Conservation (phyloP, 306 rosid species). For the Ceratonia siliqua region DNA sequence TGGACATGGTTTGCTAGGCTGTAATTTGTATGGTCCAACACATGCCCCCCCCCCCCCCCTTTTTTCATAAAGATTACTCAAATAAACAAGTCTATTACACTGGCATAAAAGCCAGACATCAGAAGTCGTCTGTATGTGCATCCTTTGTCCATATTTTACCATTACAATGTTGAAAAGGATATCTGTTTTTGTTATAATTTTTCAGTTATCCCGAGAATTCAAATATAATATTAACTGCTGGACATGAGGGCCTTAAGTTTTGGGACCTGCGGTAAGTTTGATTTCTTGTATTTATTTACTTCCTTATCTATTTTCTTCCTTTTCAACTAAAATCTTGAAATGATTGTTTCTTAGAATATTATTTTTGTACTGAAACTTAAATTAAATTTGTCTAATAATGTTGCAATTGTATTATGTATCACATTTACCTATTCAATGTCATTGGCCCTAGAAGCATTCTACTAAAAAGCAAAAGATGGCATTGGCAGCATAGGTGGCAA, state of each 20-base stretch:
- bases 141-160: slow-evolving; percentile 25
- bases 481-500: neutral
- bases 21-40: neutral
- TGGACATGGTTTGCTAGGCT: neutral
- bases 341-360: slow-evolving; percentile 14
- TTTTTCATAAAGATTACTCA: slow-evolving; percentile 2
- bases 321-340: slow-evolving; percentile 13
- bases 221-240: slow-evolving; percentile 77
- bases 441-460: neutral
- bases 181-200: slow-evolving; percentile 29
- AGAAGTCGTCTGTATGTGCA: neutral
- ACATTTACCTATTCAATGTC: neutral
- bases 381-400: neutral
- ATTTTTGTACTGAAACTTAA: neutral
- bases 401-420: slow-evolving; percentile 7
- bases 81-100: slow-evolving; percentile 14
- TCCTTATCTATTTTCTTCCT: slow-evolving; percentile 22
- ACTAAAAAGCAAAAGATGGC: neutral
- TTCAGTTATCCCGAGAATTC: slow-evolving; percentile 71
- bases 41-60: neutral
- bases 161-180: slow-evolving; percentile 1
- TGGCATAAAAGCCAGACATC: neutral
- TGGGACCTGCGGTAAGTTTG: slow-evolving; percentile 85
- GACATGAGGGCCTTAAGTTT: slow-evolving; percentile 89
- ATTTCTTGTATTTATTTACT: neutral